Conservation (phyloP, 257 asterid genomes). For the Jasminum sambac region DNA sequence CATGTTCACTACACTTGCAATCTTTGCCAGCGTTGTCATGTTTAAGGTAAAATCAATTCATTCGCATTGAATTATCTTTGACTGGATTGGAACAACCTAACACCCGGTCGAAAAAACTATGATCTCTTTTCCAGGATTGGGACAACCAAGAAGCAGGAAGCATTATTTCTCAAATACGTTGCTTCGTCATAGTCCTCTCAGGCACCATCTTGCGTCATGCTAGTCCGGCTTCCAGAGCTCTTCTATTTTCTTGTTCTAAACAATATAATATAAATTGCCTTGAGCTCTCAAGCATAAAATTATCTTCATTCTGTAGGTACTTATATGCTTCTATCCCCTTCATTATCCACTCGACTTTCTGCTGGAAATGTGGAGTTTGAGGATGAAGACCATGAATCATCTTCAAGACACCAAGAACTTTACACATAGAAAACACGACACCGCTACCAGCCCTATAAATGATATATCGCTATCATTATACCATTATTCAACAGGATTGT, state of each 20-base stretch:
- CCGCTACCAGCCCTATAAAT: not conserved
- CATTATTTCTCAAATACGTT: constrained; percentile 72
- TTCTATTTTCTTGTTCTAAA: not conserved
- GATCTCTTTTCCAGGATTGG: constrained; percentile 62
- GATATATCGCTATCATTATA: too few species aligned
- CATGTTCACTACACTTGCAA: constrained; percentile 81
- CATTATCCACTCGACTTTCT: constrained; percentile 55
- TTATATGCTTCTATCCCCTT: constrained; percentile 54
- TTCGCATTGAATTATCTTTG: not conserved
- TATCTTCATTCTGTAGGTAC: constrained; percentile 39
- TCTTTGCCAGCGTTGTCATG: constrained; percentile 84
- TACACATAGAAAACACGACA: constrained; percentile 11
- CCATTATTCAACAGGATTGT: too few species aligned
- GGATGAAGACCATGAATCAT: constrained; percentile 31
- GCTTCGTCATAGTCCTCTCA: constrained; percentile 70
- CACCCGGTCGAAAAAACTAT: not conserved
- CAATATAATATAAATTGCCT: not conserved
- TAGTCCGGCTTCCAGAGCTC: constrained; percentile 65
- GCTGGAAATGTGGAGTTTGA: constrained; percentile 54
- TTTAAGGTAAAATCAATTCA: constrained; percentile 42
- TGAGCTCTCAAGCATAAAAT: constrained; percentile 11
- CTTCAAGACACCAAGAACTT: constrained; percentile 43
- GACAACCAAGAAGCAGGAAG: constrained; percentile 69
- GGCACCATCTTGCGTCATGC: constrained; percentile 74
- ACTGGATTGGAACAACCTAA: not conserved